phyloP scores from a whole-genome alignment of 805 yeast genomes.

The Lachancea lanzarotensis region DNA sequence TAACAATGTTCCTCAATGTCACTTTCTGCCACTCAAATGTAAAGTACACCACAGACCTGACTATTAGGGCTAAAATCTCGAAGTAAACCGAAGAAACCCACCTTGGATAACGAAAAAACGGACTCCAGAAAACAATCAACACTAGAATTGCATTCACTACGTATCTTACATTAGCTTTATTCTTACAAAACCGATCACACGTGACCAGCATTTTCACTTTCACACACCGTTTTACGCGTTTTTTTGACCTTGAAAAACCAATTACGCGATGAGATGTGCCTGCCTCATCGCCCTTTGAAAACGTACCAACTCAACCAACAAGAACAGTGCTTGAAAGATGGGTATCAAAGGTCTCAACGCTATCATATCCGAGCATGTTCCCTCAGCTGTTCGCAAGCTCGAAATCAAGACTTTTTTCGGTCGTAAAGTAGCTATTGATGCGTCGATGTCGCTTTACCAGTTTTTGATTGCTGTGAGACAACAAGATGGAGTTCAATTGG shows the following conservation, averaged over 20 bases:
- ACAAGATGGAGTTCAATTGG: constrained; percentile 90
- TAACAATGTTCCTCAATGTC: no score
- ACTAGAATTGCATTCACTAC: no score
- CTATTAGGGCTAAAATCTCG: no score
- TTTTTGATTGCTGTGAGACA: constrained; percentile 94
- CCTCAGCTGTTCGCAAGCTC: constrained; percentile 64
- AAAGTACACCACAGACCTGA: no score
- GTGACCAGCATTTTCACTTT: no score
- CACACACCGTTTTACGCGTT: not conserved
- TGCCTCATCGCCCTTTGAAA: not conserved
- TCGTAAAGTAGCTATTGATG: constrained; percentile 92
- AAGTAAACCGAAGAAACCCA: no score
- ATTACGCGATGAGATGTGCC: no score
- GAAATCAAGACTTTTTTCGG: constrained; percentile 88
- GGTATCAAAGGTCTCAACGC: constrained; percentile 77
- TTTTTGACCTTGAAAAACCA: not conserved
- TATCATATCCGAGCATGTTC: constrained; percentile 84
- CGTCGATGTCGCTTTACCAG: constrained; percentile 95
- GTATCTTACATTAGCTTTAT: no score
- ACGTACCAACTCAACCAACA: not conserved
- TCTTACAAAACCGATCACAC: no score
- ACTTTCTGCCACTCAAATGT: no score
- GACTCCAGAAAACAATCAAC: no score
- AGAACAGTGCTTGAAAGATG: constrained; percentile 27
- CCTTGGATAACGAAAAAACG: no score